phyloP scores from a whole-genome alignment of 306 rosid genomes.

The Prunus campanulata region DNA sequence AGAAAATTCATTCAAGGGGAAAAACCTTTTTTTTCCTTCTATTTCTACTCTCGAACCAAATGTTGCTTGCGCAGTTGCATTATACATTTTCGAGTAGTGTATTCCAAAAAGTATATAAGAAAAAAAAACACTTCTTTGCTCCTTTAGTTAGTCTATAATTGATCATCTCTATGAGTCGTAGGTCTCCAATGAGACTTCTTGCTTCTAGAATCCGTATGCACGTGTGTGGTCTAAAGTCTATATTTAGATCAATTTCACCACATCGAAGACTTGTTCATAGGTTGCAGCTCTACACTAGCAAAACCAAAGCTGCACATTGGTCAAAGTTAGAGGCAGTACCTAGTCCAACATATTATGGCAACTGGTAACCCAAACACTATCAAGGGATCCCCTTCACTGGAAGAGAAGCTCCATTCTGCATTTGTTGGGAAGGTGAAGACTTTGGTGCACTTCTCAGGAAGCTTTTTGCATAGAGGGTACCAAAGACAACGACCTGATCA shows the following conservation, averaged over 20 bases:
- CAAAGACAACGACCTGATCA: conserved; percentile 76
- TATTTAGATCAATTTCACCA: not conserved
- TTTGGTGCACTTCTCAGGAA: conserved; percentile 61
- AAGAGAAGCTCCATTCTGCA: conserved; percentile 41
- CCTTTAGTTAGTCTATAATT: conserved; percentile 17
- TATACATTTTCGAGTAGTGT: not conserved
- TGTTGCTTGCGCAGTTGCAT: not conserved
- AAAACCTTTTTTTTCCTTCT: not conserved
- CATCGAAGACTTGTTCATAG: not conserved
- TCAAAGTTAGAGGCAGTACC: conserved; percentile 34
- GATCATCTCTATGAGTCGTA: not conserved
- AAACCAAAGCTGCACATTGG: conserved; percentile 39
- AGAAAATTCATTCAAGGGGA: not conserved
- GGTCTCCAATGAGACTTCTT: not conserved
- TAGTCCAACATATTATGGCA: conserved; percentile 26
- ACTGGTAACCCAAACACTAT: conserved; percentile 22
- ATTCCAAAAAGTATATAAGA: not conserved
- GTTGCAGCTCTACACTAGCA: conserved; percentile 35
- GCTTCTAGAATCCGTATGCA: not conserved
- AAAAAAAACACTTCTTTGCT: not conserved
- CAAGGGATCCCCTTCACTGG: conserved; percentile 46
- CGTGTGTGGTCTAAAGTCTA: not conserved
- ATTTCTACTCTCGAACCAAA: not conserved
- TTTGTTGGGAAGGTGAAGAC: conserved; percentile 34
- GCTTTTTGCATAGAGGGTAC: conserved; percentile 70